Base-by-base conservation (phyloP, 1,284 basidiomycete species). In the Chondrostereum purpureum region DNA sequence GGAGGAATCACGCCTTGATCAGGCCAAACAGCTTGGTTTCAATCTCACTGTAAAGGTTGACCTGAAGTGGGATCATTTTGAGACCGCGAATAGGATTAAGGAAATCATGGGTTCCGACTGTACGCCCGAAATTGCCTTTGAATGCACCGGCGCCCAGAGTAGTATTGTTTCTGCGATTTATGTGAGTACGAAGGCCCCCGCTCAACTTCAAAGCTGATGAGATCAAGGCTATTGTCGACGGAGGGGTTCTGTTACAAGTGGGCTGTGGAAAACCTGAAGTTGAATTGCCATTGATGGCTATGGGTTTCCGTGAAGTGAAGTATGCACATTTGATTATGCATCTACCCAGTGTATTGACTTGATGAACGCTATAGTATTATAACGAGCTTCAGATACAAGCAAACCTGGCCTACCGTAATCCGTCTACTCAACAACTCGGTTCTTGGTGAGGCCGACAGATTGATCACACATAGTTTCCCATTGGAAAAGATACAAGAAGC, bases 381-480 rank as follows among this genome's bases (percentile, higher is more conserved):
- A 3, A 48, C 42, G 10, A 43, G 42, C 23, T 48, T 48, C 19
- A 53, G 55, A 13, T 58, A 58, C 24, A 51, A 56, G 12, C 55
- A 57, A 5, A 58, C 51, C 21, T 77, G 75, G 61, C 74, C 75
- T 13, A 69, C 70, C 50, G 73, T 75, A 5, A 70, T 78, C 48
- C 62, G 75, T 13, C 65, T 79, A 19, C 67, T 79, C 24, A 41
- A 47, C 34, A 60, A 67, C 10, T 66, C 61, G 4, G 68, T 74
- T 12, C 58, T 75, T 37, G 68, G 75, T 53, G 61, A 75, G 55
- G 60, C 78, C 49, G 72, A 75, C 54, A 70, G 72, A 35, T 60
- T 80, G n/a, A 76, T 80, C 18, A 78, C 77, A 10, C 72, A 75
- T 47, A 63, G 73, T 23, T 78, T 76, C 58, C 55, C 67, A 4